These are phyloP conservation scores for Globisporangium solare DNA, from an alignment of 352 stramenopile genomes.

Conservation along the genomic window DNA sequence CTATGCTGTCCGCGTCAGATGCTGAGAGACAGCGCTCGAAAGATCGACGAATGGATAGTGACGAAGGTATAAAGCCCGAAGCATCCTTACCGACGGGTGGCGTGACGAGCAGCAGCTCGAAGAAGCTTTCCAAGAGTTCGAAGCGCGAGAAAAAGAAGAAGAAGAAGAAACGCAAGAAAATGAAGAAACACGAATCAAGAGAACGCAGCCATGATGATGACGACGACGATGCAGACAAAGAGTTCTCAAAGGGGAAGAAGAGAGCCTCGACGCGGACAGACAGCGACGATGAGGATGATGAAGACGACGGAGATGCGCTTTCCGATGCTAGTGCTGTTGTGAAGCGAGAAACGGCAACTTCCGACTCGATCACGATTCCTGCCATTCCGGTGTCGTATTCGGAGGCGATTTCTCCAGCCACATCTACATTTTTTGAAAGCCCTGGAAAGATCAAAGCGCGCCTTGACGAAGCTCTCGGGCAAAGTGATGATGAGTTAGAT, in stretches of 20 bases:
- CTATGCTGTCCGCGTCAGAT: not conserved
- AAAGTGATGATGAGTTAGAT: conserved; percentile 51
- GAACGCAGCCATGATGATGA: conserved; percentile 12
- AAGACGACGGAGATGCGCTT: not conserved
- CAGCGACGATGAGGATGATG: conserved; percentile 15
- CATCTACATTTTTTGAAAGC: conserved; percentile 35
- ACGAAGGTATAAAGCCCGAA: conserved; percentile 21
- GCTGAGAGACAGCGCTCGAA: not conserved
- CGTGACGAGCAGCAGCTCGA: conserved; percentile 19
- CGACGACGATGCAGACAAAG: conserved; percentile 28
- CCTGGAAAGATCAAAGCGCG: conserved; percentile 45
- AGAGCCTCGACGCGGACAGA: conserved; percentile 13
- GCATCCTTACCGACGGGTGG: conserved; percentile 25
- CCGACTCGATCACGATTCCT: conserved; percentile 3
- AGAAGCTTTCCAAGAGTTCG: conserved; percentile 27
- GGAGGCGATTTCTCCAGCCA: conserved; percentile 18
- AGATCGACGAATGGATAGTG: conserved; percentile 17
- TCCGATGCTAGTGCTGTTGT: not conserved
- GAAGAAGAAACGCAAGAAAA: conserved; percentile 50
- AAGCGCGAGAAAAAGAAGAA: conserved; percentile 54
- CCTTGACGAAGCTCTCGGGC: conserved; percentile 38
- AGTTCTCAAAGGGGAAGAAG: conserved; percentile 12
- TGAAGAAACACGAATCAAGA: conserved; percentile 28
- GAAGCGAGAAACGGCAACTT: conserved; percentile 1
- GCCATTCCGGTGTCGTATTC: conserved; percentile 1